Conservation (phyloP, 2,329 filamentous ascomycete species). For the Diaporthe sp. region DNA sequence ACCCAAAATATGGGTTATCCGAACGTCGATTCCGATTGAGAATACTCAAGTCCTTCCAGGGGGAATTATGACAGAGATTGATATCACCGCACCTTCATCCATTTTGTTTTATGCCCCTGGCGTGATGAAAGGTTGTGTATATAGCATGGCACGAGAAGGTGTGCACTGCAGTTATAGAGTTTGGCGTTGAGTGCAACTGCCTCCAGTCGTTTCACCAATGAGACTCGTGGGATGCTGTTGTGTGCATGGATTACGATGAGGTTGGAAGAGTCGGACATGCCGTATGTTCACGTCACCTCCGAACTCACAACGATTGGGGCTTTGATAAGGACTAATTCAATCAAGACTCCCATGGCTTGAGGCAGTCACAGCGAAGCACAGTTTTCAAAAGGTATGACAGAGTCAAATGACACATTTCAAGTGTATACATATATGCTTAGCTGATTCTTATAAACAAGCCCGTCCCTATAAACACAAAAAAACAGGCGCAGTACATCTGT, state of each 20-base stretch:
- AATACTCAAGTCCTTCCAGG: background rate
- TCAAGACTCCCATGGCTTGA: background rate
- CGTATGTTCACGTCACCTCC: background rate
- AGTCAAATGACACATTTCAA: background rate
- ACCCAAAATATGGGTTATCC: background rate
- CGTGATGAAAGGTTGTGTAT: background rate
- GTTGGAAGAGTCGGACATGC: background rate
- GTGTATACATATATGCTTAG: background rate
- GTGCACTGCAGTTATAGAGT: background rate
- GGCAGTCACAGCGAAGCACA: background rate
- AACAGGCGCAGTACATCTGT: background rate
- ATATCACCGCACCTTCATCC: background rate
- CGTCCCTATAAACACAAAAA: background rate
- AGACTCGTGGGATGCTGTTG: background rate
- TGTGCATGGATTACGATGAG: background rate
- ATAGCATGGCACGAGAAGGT: background rate
- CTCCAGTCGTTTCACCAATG: background rate
- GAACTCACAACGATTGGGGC: background rate
- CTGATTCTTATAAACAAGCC: background rate
- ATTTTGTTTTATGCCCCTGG: no score
- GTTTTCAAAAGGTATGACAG: background rate
- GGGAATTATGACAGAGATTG: background rate
- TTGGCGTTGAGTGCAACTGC: background rate
- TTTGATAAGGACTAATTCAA: background rate
- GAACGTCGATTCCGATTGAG: background rate